Percentiles rank a stretch among this genome's conserved stretches.
Conservation (phyloP, 495 filamentous ascomycete genomes). For the Xylaria sp. region DNA sequence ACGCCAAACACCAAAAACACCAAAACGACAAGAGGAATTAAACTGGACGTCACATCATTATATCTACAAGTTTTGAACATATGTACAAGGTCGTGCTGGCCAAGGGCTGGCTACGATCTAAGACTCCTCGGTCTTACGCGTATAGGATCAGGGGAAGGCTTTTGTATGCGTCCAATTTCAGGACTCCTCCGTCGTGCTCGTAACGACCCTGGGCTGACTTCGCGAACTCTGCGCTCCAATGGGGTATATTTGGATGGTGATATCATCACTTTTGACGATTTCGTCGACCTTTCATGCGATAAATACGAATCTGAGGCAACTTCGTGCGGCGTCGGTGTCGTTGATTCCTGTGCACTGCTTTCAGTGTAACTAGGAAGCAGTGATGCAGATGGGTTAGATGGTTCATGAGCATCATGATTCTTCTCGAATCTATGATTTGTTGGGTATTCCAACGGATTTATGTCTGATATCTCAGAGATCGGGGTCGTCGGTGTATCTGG, state of each 20-base stretch:
- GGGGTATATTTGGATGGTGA: constrained; percentile 37
- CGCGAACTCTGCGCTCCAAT: constrained; percentile 30
- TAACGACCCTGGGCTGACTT: constrained; percentile 39
- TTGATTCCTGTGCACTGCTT: constrained; percentile 39
- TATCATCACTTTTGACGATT: constrained; percentile 27
- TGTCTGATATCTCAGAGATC: constrained; percentile 45
- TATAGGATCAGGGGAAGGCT: constrained; percentile 43
- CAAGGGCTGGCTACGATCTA: constrained; percentile 33
- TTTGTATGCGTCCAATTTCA: constrained; percentile 50
- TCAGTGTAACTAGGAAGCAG: background rate
- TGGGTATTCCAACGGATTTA: constrained; percentile 30
- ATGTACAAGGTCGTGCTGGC: constrained; percentile 35
- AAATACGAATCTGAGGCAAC: constrained; percentile 39
- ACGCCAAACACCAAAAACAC: constrained; percentile 12
- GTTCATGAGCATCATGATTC: constrained; percentile 28
- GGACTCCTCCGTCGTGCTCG: constrained; percentile 46
- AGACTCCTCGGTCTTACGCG: constrained; percentile 45
- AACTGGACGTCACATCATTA: constrained; percentile 30
- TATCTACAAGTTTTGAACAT: constrained; percentile 41
- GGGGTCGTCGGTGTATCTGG: constrained; percentile 44
- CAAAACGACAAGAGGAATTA: constrained; percentile 5
- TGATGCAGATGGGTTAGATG: constrained; percentile 19
- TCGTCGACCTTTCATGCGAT: constrained; percentile 27
- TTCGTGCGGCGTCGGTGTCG: constrained; percentile 51
- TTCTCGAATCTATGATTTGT: constrained; percentile 25